Evolutionary conservation across 192 early-diverging fungal genomes (phyloP).

Genomic region (Obelidium mucronatum): DNA sequence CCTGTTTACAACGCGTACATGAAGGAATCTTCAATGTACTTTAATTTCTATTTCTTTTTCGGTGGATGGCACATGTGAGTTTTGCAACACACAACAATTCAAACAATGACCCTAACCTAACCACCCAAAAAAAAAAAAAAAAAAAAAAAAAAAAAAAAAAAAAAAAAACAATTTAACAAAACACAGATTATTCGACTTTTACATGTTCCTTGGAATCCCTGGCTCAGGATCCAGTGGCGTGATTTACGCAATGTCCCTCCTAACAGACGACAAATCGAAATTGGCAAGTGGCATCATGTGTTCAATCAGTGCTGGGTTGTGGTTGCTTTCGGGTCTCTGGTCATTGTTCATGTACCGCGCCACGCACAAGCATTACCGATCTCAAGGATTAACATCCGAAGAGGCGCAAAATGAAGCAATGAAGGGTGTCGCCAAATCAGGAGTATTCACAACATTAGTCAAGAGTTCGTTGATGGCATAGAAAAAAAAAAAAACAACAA

Average conservation of each 20-base stretch:
- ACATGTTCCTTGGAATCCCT: conserved; percentile 24
- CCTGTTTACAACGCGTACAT: conserved; percentile 32
- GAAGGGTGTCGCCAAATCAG: conserved; percentile 24
- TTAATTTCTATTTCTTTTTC: conserved; percentile 37
- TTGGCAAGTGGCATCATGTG: conserved; percentile 14
- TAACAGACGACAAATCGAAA: conserved; percentile 8
- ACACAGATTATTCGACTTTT: conserved; percentile 23
- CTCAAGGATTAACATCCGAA: conserved; percentile 29
- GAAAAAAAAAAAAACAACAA: too few species aligned
- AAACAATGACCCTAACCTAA: too few species aligned
- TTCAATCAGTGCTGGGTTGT: neutral
- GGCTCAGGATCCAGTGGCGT: conserved; percentile 28
- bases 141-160: too few species aligned
- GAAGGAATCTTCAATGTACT: conserved; percentile 36
- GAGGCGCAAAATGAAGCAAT: conserved; percentile 31
- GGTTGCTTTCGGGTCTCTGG: conserved; percentile 13
- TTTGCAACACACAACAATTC: too few species aligned
- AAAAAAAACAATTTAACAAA: too few species aligned
- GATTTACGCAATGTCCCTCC: conserved; percentile 34
- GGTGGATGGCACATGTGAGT: conserved; percentile 29
- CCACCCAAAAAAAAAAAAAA: too few species aligned
- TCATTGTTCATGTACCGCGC: conserved; percentile 9
- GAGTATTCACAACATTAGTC: conserved; percentile 12
- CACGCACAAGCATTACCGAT: conserved; percentile 27
- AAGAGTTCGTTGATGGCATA: neutral